Evolutionary conservation across 257 asterid species (phyloP).

Genomic region (Avicennia marina): DNA sequence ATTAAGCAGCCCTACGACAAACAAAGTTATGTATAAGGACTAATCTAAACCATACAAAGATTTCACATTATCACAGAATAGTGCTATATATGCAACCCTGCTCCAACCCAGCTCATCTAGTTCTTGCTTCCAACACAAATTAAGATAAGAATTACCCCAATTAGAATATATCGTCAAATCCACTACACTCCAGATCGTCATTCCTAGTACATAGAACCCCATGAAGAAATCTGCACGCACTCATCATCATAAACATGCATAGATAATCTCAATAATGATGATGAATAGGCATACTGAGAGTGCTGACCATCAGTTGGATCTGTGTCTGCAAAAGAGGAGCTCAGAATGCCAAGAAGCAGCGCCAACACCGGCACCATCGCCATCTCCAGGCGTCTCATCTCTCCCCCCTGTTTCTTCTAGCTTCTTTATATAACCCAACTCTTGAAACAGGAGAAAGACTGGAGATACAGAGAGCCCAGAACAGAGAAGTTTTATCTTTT

Average conservation of each 20-base stretch:
- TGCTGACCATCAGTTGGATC: constrained; percentile 61
- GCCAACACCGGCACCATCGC: constrained; percentile 35
- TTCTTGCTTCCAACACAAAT: constrained; percentile 12
- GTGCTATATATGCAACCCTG: not conserved
- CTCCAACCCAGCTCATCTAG: constrained; percentile 5
- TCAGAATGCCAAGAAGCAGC: constrained; percentile 42
- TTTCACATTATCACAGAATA: not conserved
- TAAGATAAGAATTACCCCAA: constrained; percentile 1
- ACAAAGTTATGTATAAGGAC: not conserved
- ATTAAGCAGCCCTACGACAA: not conserved
- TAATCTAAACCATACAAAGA: constrained; percentile 11
- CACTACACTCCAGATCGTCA: constrained; percentile 13
- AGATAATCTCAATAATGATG: not conserved
- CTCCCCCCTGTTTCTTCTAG: constrained; percentile 15
- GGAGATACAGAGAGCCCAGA: constrained; percentile 6
- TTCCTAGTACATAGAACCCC: constrained; percentile 14
- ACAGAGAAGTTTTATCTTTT: constrained; percentile 26
- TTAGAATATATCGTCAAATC: constrained; percentile 17
- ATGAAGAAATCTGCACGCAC: too few species aligned
- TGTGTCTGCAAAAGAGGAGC: constrained; percentile 48
- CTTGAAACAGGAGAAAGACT: constrained; percentile 11
- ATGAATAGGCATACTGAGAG: constrained; percentile 3
- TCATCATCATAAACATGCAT: too few species aligned
- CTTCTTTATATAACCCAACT: constrained; percentile 11
- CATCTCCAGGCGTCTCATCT: constrained; percentile 38